A percentile compares a stretch with the other conserved stretches of the same genome.
These are phyloP conservation scores for Guillardia theta DNA, from an alignment of 78 protist species.

Conservation along the genomic window DNA sequence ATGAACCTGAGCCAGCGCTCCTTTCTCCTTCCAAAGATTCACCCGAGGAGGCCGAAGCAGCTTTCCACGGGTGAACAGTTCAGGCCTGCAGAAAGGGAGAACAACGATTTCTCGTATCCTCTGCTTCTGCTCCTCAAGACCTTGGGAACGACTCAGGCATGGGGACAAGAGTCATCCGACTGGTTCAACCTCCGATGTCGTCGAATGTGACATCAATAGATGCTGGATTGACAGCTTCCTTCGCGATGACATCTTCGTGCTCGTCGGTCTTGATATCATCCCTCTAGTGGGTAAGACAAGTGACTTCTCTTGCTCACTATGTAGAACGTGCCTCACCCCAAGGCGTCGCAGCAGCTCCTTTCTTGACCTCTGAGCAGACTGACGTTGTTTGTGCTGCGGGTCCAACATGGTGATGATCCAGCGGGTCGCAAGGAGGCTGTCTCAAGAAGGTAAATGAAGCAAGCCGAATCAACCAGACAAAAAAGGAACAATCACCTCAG, in stretches of 20 bases:
- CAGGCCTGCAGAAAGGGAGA: background rate
- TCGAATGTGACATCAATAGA: background rate
- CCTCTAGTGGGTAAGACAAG: background rate
- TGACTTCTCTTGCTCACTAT: background rate
- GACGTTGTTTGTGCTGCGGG: background rate
- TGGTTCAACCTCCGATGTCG: background rate
- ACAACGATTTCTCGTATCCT: background rate
- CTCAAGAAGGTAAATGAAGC: no score
- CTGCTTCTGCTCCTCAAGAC: background rate
- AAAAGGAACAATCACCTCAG: no score
- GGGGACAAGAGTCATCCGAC: background rate
- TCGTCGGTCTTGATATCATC: background rate
- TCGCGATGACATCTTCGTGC: background rate
- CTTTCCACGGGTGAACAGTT: background rate
- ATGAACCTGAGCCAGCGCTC: no score
- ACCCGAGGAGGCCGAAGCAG: constrained; percentile 20
- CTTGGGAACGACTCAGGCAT: background rate
- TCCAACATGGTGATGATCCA: background rate
- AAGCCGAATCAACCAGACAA: no score
- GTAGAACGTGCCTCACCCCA: background rate
- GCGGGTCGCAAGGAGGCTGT: no score
- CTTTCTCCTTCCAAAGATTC: no score
- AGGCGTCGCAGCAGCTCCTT: background rate
- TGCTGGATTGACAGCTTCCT: background rate
- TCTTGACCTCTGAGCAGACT: background rate